A percentile compares a stretch with the other conserved stretches of the same genome.
Conservation (phyloP, 805 yeast genomes). For the Saccharomycodes ludwigii region DNA sequence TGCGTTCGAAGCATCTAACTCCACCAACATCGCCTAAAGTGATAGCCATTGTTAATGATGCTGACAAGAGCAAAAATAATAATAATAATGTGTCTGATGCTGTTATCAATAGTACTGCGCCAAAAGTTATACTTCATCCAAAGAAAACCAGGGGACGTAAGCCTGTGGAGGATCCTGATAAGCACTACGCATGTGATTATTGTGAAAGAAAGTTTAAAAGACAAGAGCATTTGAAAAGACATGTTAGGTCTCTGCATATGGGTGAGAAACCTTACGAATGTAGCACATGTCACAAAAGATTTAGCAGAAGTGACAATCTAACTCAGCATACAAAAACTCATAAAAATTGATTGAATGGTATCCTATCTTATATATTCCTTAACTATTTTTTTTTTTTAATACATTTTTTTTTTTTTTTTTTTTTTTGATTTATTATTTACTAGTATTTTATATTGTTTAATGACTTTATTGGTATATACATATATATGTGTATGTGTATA, state of each 20-base stretch:
- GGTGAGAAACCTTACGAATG: constrained; percentile 62
- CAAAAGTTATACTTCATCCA: constrained; percentile 11
- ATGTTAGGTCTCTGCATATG: constrained; percentile 60
- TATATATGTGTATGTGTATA: neutral
- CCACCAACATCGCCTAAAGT: constrained; percentile 4
- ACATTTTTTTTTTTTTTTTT: constrained; percentile 4
- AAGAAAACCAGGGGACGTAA: constrained; percentile 46
- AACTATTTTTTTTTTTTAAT: constrained; percentile 1
- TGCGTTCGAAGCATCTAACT: no score
- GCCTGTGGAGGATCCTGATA: constrained; percentile 50
- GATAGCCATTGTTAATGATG: neutral
- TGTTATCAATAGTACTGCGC: neutral
- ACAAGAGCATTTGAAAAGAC: constrained; percentile 69
- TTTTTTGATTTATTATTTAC: neutral
- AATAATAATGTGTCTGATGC: constrained; percentile 11
- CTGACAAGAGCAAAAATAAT: constrained; percentile 1
- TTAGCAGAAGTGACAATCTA: constrained; percentile 54
- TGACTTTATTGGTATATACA: neutral
- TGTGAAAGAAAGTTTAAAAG: constrained; percentile 59
- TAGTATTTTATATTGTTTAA: neutral
- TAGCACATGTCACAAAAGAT: constrained; percentile 43
- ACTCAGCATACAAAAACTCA: constrained; percentile 58
- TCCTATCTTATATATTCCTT: neutral
- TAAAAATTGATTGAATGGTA: constrained; percentile 6
- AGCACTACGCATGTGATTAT: constrained; percentile 50